Percentiles rank a stretch among this genome's conserved stretches.
phyloP scores from a whole-genome alignment of 2,329 filamentous ascomycete genomes.

The Calonectria pteridis region DNA sequence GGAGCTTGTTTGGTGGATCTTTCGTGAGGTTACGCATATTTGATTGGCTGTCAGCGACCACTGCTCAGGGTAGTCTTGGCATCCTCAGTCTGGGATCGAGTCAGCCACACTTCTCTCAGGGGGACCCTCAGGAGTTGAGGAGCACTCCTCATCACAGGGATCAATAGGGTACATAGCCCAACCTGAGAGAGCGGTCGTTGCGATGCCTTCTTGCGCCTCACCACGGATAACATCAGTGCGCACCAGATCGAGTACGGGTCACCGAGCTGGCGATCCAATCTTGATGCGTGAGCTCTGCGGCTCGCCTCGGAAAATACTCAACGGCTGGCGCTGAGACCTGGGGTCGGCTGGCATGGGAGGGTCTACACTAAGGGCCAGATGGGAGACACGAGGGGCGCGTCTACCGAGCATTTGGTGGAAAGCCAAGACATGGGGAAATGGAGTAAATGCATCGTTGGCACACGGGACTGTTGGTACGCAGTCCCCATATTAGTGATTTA shows the following conservation, averaged over 20 bases:
- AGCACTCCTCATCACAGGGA: background rate
- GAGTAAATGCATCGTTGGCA: background rate
- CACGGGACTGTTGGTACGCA: background rate
- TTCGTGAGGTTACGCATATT: background rate
- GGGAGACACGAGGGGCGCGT: background rate
- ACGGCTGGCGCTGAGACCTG: slow-evolving; percentile 4
- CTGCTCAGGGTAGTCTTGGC: background rate
- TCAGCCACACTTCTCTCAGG: slow-evolving; percentile 23
- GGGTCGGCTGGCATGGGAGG: background rate
- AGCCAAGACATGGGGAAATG: background rate
- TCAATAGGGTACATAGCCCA: background rate
- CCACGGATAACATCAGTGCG: slow-evolving; percentile 27
- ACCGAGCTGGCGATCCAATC: background rate
- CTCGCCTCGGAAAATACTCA: background rate
- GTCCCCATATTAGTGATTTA: background rate
- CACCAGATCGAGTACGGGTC: background rate
- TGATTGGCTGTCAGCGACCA: slow-evolving; percentile 27
- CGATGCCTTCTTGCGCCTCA: background rate
- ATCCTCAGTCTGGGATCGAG: slow-evolving; percentile 3
- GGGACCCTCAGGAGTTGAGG: background rate
- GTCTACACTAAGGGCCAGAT: background rate
- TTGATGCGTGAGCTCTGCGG: background rate
- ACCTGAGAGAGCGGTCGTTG: background rate
- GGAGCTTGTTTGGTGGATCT: slow-evolving; percentile 45
- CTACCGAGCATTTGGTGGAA: background rate